Conservation (phyloP, 768 basidiomycete genomes). For the Coprinellus micaceus region DNA sequence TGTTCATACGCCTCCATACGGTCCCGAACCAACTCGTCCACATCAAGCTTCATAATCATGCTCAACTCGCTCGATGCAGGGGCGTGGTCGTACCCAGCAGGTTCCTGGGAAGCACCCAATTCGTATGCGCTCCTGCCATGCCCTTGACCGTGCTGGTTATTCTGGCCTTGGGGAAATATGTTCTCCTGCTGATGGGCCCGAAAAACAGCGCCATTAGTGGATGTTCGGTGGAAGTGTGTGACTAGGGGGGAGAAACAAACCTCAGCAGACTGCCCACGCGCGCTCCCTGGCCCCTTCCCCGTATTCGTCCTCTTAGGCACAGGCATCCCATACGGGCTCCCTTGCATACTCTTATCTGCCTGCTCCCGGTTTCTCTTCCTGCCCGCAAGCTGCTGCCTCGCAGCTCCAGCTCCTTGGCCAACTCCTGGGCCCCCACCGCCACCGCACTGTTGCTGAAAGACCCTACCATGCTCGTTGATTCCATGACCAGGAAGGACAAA, state of each 20-base stretch:
- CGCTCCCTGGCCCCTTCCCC: constrained; percentile 3
- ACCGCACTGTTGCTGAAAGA: constrained; percentile 4
- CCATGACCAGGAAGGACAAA: constrained; percentile 8
- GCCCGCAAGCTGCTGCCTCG: not conserved
- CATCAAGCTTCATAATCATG: constrained; percentile 40
- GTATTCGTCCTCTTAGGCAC: constrained; percentile 16
- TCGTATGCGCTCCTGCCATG: not conserved
- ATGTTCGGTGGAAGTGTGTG: no score
- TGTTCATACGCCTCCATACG: constrained; percentile 43
- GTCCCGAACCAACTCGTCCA: constrained; percentile 38
- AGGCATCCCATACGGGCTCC: constrained; percentile 7
- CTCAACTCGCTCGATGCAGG: constrained; percentile 23
- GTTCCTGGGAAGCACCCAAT: not conserved
- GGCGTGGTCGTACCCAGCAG: not conserved
- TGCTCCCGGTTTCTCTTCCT: constrained; percentile 16
- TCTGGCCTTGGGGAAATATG: no score
- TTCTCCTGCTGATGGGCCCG: no score
- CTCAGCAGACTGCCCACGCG: not conserved
- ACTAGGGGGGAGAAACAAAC: no score
- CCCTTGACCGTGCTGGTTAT: no score
- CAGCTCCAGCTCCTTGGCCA: not conserved
- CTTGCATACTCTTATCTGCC: constrained; percentile 9
- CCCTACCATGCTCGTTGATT: constrained; percentile 15
- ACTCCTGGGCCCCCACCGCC: not conserved
- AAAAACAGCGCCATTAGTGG: no score